Conservation (phyloP, 148 eudicot species). For the Chenopodium berlandieri region DNA sequence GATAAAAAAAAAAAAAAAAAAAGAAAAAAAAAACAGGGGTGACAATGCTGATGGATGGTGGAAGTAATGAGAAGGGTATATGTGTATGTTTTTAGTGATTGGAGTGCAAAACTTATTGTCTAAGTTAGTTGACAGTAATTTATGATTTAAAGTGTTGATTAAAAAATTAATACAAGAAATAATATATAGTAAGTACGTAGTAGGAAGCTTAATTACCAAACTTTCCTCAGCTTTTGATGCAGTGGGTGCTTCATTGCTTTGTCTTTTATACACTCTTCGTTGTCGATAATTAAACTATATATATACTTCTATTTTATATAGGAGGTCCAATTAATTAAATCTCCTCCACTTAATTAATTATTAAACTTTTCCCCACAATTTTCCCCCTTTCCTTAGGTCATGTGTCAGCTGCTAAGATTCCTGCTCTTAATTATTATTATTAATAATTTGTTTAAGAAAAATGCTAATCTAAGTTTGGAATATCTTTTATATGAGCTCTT, state of each 20-base stretch:
- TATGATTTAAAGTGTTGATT: no score
- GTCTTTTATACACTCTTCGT: constrained; percentile 12
- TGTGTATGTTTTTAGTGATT: constrained; percentile 26
- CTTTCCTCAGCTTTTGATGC: constrained; percentile 33
- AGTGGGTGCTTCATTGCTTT: constrained; percentile 26
- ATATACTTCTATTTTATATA: no score
- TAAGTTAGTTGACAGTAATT: constrained; percentile 13
- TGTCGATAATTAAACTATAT: constrained; percentile 5
- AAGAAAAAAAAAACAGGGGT: not conserved
- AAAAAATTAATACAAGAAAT: not conserved
- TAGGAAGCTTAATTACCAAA: constrained; percentile 13
- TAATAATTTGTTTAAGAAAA: not conserved
- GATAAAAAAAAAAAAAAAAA: not conserved
- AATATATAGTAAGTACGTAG: not conserved
- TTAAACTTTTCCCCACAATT: not conserved
- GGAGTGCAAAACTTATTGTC: constrained; percentile 25
- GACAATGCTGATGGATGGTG: constrained; percentile 8
- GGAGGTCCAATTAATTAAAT: no score
- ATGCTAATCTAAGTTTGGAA: constrained; percentile 23
- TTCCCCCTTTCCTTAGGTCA: constrained; percentile 17
- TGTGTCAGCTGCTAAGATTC: constrained; percentile 35
- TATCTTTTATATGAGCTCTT: constrained; percentile 4
- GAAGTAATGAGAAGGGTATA: constrained; percentile 32
- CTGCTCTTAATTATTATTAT: not conserved
- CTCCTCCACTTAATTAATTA: not conserved